A percentile compares a stretch with the other conserved stretches of the same genome.
Conservation (phyloP, 352 stramenopile genomes). For the Pythium myriotylum region DNA sequence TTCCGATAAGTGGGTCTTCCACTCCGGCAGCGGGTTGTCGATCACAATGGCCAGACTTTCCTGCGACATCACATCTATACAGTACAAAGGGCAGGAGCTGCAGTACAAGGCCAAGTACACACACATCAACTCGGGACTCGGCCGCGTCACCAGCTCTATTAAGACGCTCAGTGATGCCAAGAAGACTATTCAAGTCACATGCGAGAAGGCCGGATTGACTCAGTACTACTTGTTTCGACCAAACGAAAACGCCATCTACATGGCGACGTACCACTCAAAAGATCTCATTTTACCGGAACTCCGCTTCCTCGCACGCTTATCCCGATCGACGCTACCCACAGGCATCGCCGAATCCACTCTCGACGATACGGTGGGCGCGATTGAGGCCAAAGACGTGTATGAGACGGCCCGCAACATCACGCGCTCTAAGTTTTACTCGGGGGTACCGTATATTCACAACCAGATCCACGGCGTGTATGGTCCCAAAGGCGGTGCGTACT, state of each 20-base stretch:
- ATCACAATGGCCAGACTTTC: conserved; percentile 41
- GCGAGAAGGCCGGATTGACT: conserved; percentile 37
- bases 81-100: conserved; percentile 48
- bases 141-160: conserved; percentile 36
- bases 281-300: conserved; percentile 40
- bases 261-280: conserved; percentile 51
- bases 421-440: conserved; percentile 51
- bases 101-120: conserved; percentile 48
- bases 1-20: conserved; percentile 39
- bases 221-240: conserved; percentile 61
- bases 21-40: conserved; percentile 31
- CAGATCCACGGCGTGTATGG: conserved; percentile 45
- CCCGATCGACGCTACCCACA: conserved; percentile 35
- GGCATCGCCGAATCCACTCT: conserved; percentile 42
- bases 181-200: conserved; percentile 50
- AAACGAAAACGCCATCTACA: conserved; percentile 57
- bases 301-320: conserved; percentile 48
- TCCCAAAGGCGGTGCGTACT: conserved; percentile 42
- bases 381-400: conserved; percentile 48
- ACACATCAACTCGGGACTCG: conserved; percentile 48
- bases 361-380: conserved; percentile 33
- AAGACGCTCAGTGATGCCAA: conserved; percentile 33
- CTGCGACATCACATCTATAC: conserved; percentile 49
- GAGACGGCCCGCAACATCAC: conserved; percentile 34
- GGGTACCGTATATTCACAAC: conserved; percentile 38